phyloP scores from a whole-genome alignment of 2,329 filamentous ascomycete species.

The Talaromyces sp. region DNA sequence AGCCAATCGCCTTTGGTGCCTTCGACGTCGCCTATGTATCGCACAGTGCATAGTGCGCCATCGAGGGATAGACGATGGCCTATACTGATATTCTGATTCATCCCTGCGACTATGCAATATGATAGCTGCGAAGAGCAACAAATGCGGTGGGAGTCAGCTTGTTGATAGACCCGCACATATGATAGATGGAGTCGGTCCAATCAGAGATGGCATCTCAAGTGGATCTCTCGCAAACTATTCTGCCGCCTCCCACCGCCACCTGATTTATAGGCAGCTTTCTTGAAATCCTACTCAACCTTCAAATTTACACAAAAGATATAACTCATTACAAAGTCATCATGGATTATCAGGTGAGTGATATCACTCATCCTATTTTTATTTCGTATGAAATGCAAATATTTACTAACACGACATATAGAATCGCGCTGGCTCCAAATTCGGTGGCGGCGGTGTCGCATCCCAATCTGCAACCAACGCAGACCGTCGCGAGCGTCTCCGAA shows the following conservation, averaged over 20 bases:
- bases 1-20: constrained; percentile 78
- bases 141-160: not conserved
- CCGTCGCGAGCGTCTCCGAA: constrained; percentile 92
- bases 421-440: constrained; percentile 94
- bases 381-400: not conserved
- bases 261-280: not conserved
- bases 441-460: constrained; percentile 92
- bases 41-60: constrained; percentile 72
- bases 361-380: not conserved
- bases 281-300: not conserved
- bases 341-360: constrained; percentile 47
- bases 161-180: not conserved
- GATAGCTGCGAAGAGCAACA: not conserved
- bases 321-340: constrained; percentile 26
- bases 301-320: not conserved
- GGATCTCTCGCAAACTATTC: constrained; percentile 5
- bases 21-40: constrained; percentile 71
- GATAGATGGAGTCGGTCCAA: constrained; percentile 6
- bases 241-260: constrained; percentile 11
- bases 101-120: constrained; percentile 18
- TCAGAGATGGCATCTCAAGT: not conserved
- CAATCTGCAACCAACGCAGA: constrained; percentile 92
- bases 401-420: constrained; percentile 55
- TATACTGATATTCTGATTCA: constrained; percentile 40
- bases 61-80: constrained; percentile 79